These are phyloP conservation scores for Articulospora tetracladia DNA, from an alignment of 495 filamentous ascomycete genomes.

Conservation along the genomic window DNA sequence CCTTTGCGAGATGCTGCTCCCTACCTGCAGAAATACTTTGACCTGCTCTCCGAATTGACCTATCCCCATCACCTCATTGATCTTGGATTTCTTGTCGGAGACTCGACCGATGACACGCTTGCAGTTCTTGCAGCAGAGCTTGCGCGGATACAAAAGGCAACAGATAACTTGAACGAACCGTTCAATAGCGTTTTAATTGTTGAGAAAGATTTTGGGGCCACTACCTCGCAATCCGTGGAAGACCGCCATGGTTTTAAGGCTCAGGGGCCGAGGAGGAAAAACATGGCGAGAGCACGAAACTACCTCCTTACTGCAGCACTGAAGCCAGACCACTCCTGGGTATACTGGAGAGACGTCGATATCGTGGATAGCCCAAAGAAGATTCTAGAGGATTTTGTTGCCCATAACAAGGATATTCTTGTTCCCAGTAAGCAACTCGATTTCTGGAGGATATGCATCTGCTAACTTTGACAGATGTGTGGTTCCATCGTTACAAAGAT, in stretches of 20 bases:
- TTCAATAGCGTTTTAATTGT: constrained; percentile 83
- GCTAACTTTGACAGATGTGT: constrained; percentile 65
- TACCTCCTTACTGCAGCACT: constrained; percentile 82
- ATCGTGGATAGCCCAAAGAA: constrained; percentile 83
- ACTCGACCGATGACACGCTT: constrained; percentile 85
- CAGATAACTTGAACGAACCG: constrained; percentile 68
- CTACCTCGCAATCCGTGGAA: constrained; percentile 67
- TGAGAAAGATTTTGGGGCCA: constrained; percentile 82
- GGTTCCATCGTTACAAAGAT: constrained; percentile 92
- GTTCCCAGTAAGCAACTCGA: constrained; percentile 75
- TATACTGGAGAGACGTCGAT: constrained; percentile 98
- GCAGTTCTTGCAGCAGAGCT: constrained; percentile 77
- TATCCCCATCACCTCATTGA: constrained; percentile 97
- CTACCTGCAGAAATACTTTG: constrained; percentile 85
- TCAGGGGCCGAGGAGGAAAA: constrained; percentile 85
- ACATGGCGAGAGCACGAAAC: constrained; percentile 86
- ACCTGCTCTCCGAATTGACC: constrained; percentile 81
- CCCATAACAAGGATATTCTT: constrained; percentile 87
- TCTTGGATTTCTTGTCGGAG: constrained; percentile 89
- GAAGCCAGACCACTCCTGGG: constrained; percentile 94
- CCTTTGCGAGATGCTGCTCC: constrained; percentile 85
- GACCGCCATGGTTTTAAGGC: constrained; percentile 82
- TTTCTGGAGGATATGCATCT: not conserved
- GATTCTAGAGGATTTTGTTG: constrained; percentile 93
- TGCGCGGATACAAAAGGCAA: constrained; percentile 79